A percentile compares a stretch with the other conserved stretches of the same genome.
phyloP scores from a whole-genome alignment of 176 grass and related monocot genomes.

The Zoysia japonica region DNA sequence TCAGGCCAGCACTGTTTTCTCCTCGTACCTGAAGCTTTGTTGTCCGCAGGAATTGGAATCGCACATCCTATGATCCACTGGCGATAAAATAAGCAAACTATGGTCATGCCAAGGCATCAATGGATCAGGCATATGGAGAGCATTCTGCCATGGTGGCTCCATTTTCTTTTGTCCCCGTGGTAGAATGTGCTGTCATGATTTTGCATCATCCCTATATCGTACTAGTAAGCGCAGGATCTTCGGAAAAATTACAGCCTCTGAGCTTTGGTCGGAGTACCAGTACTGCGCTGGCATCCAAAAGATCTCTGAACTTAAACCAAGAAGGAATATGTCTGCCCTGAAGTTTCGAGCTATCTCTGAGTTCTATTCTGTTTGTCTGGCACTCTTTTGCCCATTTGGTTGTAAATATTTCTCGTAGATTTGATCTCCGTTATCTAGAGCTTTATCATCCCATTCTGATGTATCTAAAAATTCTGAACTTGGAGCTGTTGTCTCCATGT shows the following conservation, averaged over 20 bases:
- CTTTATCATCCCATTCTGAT: too few relatives aligned
- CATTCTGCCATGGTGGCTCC: conserved; percentile 29
- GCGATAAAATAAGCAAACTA: conserved; percentile 26
- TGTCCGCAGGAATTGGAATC: conserved; percentile 11
- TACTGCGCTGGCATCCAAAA: neutral
- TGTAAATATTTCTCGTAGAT: too few relatives aligned
- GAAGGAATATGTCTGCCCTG: too few relatives aligned
- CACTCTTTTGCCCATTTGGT: too few relatives aligned
- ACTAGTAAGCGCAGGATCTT: conserved; percentile 17
- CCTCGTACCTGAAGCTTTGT: conserved; percentile 9
- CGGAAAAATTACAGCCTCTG: neutral
- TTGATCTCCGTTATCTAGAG: too few relatives aligned
- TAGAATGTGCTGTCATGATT: conserved; percentile 16
- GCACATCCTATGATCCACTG: conserved; percentile 4
- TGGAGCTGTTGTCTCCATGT: too few relatives aligned
- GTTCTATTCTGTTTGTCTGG: too few relatives aligned
- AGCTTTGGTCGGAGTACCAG: neutral
- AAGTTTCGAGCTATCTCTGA: too few relatives aligned
- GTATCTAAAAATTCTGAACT: too few relatives aligned
- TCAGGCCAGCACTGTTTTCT: conserved; percentile 4
- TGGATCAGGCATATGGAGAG: conserved; percentile 20
- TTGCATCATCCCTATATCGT: neutral
- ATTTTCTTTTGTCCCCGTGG: conserved; percentile 43
- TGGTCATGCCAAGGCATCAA: conserved; percentile 20
- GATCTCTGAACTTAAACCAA: neutral